phyloP scores from a whole-genome alignment of 129 eudicot species.

The Helianthus tuberosus region DNA sequence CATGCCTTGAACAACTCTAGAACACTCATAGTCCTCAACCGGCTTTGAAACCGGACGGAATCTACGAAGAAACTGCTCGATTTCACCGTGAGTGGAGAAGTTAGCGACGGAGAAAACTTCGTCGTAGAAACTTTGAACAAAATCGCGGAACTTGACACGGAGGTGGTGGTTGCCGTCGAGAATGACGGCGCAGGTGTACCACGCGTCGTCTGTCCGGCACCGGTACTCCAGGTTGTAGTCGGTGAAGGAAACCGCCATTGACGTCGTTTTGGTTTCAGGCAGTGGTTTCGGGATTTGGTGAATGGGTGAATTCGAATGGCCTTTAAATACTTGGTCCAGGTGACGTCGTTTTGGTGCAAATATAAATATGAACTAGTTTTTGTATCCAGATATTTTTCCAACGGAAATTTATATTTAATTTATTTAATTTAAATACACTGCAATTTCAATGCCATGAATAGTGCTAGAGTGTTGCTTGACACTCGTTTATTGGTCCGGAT shows the following conservation, averaged over 20 bases:
- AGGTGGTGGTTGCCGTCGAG: constrained; percentile 33
- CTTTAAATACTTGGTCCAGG: no score
- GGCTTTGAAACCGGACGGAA: constrained; percentile 47
- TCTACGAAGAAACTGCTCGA: constrained; percentile 37
- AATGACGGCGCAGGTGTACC: constrained; percentile 51
- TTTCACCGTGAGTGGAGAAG: constrained; percentile 30
- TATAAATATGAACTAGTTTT: no score
- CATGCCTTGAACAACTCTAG: constrained; percentile 38
- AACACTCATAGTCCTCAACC: constrained; percentile 60
- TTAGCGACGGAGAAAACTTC: constrained; percentile 24
- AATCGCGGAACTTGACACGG: constrained; percentile 46
- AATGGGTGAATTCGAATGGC: no score
- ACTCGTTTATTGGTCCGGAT: no score
- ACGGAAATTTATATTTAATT: no score
- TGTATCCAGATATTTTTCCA: no score
- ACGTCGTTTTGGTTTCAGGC: neutral
- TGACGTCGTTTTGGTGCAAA: no score
- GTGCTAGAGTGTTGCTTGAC: no score
- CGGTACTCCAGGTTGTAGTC: constrained; percentile 55
- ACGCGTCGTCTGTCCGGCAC: constrained; percentile 53
- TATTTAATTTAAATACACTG: no score
- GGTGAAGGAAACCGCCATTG: neutral
- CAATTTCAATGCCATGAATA: no score
- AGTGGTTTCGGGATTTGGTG: no score
- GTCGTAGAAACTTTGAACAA: constrained; percentile 21